These are phyloP conservation scores for Selenicereus undatus DNA, from an alignment of 148 eudicot species.

Conservation along the genomic window DNA sequence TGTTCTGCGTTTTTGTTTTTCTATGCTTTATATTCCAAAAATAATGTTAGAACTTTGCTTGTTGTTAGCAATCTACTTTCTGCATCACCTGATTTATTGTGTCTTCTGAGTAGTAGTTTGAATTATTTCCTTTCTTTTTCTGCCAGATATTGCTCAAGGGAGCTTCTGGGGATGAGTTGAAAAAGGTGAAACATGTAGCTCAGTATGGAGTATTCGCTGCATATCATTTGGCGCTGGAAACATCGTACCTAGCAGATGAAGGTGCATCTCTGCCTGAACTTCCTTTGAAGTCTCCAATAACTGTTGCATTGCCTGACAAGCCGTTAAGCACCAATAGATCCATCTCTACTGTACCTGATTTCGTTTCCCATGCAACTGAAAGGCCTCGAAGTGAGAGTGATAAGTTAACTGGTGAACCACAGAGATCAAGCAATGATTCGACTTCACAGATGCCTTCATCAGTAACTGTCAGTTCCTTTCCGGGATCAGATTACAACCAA, in stretches of 20 bases:
- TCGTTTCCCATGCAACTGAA: slow-evolving; percentile 44
- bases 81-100: slow-evolving; percentile 3
- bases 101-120: neutral
- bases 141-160: slow-evolving; percentile 93
- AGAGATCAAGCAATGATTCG: slow-evolving; percentile 33
- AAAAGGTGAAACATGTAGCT: slow-evolving; percentile 94
- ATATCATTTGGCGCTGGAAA: slow-evolving; percentile 95
- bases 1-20: slow-evolving; percentile 1
- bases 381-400: slow-evolving; percentile 34
- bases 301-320: slow-evolving; percentile 77
- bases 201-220: slow-evolving; percentile 97
- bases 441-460: slow-evolving; percentile 15
- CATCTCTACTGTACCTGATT: slow-evolving; percentile 63
- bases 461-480: slow-evolving; percentile 9
- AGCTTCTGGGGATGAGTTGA: slow-evolving; percentile 82
- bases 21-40: neutral
- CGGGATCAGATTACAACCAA: slow-evolving; percentile 18
- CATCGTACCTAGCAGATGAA: slow-evolving; percentile 98
- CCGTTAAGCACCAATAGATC: slow-evolving; percentile 57
- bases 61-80: neutral
- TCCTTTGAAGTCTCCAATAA: slow-evolving; percentile 66
- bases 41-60: neutral
- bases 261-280: slow-evolving; percentile 88
- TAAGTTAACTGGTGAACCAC: slow-evolving; percentile 32
- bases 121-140: slow-evolving; percentile 23